Percentiles rank a stretch among this genome's conserved stretches.
Evolutionary conservation across 345 rosid genomes (phyloP).

Genomic region (Conringia planisiliqua): DNA sequence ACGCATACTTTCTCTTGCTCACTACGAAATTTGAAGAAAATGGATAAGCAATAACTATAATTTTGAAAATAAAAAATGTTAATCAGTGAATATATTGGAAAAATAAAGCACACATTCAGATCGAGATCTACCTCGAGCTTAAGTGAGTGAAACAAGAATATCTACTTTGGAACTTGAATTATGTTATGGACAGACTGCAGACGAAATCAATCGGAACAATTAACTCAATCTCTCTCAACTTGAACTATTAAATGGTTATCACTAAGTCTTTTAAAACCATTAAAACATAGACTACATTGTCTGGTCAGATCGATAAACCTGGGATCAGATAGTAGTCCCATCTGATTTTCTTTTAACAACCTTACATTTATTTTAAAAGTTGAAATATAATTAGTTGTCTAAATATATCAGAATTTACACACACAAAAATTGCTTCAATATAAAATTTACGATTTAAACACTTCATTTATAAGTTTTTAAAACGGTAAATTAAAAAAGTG

Average conservation of each 20-base stretch:
- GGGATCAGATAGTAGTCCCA: neutral
- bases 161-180: slow-evolving; percentile 26
- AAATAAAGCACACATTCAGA: slow-evolving; percentile 1
- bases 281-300: neutral
- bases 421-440: too few species aligned
- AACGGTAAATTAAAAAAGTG: too few species aligned
- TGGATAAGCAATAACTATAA: neutral
- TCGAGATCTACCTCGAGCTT: neutral
- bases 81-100: neutral
- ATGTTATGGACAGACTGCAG: neutral
- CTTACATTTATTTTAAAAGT: too few species aligned
- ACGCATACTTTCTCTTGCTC: neutral
- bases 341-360: too few species aligned
- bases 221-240: neutral
- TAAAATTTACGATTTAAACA: too few species aligned
- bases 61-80: neutral
- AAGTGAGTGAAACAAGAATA: slow-evolving; percentile 15
- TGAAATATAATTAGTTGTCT: too few species aligned
- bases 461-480: too few species aligned
- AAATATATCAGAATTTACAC: too few species aligned
- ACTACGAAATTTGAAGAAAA: neutral
- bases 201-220: neutral
- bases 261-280: neutral
- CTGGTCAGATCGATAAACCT: neutral
- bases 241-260: neutral